These are phyloP conservation scores for Gymnopilus junonius DNA, from an alignment of 768 basidiomycete species.

Conservation along the genomic window DNA sequence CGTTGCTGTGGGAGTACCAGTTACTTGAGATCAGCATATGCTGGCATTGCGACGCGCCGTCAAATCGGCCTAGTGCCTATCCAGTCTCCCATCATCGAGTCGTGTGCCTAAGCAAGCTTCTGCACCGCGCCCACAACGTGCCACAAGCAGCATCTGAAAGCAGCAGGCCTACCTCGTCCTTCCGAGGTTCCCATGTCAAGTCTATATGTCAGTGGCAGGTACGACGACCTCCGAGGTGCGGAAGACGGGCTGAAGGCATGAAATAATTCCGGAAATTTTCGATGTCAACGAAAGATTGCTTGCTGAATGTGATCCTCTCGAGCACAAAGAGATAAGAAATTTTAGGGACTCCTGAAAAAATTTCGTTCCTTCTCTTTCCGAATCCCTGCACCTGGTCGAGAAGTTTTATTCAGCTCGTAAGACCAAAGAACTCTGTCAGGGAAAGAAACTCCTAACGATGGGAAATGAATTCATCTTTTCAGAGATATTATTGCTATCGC, in stretches of 20 bases:
- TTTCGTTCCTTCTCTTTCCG: not conserved
- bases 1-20: not conserved
- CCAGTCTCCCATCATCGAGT: not conserved
- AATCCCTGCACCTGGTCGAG: not conserved
- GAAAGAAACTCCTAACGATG: not conserved
- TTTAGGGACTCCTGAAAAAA: not conserved
- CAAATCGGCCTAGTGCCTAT: not conserved
- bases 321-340: not conserved
- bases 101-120: not conserved
- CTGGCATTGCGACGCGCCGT: not conserved
- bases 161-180: not conserved
- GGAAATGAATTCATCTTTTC: not conserved
- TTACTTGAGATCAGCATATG: no score
- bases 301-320: not conserved
- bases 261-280: not conserved
- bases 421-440: no score
- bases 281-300: not conserved
- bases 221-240: not conserved
- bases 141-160: not conserved
- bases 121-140: not conserved
- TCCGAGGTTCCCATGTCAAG: not conserved
- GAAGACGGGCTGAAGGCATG: not conserved
- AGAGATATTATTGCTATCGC: not conserved
- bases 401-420: not conserved
- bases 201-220: not conserved